These are phyloP conservation scores for Sicyos edulis DNA, from an alignment of 306 rosid species.

Conservation along the genomic window DNA sequence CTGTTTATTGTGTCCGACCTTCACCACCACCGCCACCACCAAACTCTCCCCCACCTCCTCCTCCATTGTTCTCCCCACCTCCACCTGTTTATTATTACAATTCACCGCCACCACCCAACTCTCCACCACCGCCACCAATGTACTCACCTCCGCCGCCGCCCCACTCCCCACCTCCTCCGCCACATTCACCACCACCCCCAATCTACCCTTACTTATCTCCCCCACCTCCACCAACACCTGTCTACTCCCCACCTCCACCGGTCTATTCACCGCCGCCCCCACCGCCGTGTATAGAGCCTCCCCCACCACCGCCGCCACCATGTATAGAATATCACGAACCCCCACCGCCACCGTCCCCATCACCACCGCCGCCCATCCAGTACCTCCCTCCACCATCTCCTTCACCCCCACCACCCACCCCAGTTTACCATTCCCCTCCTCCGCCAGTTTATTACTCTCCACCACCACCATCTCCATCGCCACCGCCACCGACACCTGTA, in stretches of 20 bases:
- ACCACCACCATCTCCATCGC: slow-evolving; percentile 34
- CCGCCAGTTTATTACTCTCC: slow-evolving; percentile 29
- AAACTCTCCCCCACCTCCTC: slow-evolving; percentile 62
- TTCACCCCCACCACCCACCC: not conserved
- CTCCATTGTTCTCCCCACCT: slow-evolving; percentile 24
- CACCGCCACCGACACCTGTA: slow-evolving; percentile 60
- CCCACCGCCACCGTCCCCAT: slow-evolving; percentile 40
- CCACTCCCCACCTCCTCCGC: slow-evolving; percentile 36
- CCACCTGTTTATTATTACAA: slow-evolving; percentile 41
- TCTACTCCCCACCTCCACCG: slow-evolving; percentile 31
- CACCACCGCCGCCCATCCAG: slow-evolving; percentile 38
- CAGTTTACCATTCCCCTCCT: slow-evolving; percentile 36
- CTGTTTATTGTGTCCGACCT: slow-evolving; percentile 46
- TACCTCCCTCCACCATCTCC: slow-evolving; percentile 27
- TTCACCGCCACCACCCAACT: slow-evolving; percentile 63
- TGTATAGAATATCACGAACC: slow-evolving; percentile 28
- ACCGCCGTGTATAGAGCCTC: slow-evolving; percentile 33
- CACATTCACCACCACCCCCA: slow-evolving; percentile 38
- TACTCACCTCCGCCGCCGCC: slow-evolving; percentile 28
- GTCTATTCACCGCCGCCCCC: slow-evolving; percentile 38
- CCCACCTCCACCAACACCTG: slow-evolving; percentile 28
- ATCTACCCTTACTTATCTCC: slow-evolving; percentile 27
- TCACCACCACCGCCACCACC: slow-evolving; percentile 75
- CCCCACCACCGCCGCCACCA: slow-evolving; percentile 51
- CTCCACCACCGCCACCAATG: slow-evolving; percentile 51